Percentiles rank a stretch among this genome's conserved stretches.
phyloP scores from a whole-genome alignment of 192 early-diverging fungal species.

The Backusella tarrabulga region DNA sequence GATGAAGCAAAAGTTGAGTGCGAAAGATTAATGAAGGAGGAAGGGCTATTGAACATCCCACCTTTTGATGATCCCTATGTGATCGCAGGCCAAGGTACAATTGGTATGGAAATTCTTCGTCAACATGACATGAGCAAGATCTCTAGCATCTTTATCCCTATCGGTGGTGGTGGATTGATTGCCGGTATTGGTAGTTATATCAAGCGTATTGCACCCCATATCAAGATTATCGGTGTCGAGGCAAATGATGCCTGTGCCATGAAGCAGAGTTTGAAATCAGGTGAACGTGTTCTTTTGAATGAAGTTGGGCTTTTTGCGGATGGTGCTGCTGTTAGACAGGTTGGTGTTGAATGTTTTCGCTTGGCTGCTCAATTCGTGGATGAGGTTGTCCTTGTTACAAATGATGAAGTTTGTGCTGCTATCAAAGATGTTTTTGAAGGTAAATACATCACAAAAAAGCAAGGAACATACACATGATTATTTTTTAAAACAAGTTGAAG shows the following conservation, averaged over 20 bases:
- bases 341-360: slow-evolving; percentile 88
- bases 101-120: slow-evolving; percentile 83
- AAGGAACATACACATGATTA: background rate
- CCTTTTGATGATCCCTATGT: slow-evolving; percentile 98
- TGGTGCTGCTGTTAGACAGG: slow-evolving; percentile 91
- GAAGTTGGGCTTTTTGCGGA: slow-evolving; percentile 97
- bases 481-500: background rate
- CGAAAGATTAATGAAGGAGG: slow-evolving; percentile 61
- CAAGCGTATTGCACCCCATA: slow-evolving; percentile 84
- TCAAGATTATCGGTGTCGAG: slow-evolving; percentile 93
- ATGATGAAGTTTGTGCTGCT: slow-evolving; percentile 95
- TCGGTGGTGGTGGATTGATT: slow-evolving; percentile 94
- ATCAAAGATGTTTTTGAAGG: slow-evolving; percentile 86
- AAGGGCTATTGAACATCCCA: slow-evolving; percentile 88
- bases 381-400: slow-evolving; percentile 87
- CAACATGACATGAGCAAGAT: slow-evolving; percentile 64
- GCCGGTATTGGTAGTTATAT: slow-evolving; percentile 92
- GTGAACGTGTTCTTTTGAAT: slow-evolving; percentile 62
- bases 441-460: background rate
- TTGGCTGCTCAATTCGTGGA: slow-evolving; percentile 79
- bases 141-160: slow-evolving; percentile 88
- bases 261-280: slow-evolving; percentile 69
- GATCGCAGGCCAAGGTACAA: slow-evolving; percentile 99
- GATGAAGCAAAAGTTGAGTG: slow-evolving; percentile 93
- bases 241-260: slow-evolving; percentile 89